phyloP scores from a whole-genome alignment of 2,329 filamentous ascomycete genomes.

The Botrytis hyacinthi region DNA sequence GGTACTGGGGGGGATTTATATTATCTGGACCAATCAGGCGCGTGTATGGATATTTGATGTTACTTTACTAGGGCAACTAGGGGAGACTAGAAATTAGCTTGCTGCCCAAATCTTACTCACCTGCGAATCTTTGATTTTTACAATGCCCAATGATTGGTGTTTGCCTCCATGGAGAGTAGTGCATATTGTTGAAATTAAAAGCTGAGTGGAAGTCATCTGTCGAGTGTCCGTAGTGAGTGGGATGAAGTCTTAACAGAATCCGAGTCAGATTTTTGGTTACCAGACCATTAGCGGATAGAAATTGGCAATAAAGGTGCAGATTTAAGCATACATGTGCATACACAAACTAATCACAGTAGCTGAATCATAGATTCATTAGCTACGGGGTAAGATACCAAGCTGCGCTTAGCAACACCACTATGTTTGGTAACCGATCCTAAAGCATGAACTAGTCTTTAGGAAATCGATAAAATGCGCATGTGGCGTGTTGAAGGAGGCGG shows the following conservation, averaged over 20 bases:
- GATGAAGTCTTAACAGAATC: background rate
- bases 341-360: background rate
- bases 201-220: background rate
- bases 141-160: background rate
- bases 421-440: background rate
- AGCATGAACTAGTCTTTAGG: background rate
- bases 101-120: conserved; percentile 1
- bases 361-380: background rate
- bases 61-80: background rate
- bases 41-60: background rate
- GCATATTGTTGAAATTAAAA: background rate
- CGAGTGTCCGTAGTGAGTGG: background rate
- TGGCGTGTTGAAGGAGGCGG: background rate
- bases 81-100: conserved; percentile 4
- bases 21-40: background rate
- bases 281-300: background rate
- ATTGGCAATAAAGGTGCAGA: background rate
- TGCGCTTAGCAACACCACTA: background rate
- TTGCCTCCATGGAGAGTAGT: background rate
- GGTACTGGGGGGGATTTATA: background rate
- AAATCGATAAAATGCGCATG: conserved; percentile 3
- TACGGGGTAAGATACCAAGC: background rate
- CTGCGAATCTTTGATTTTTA: background rate
- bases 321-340: background rate
- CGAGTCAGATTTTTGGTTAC: background rate